Evolutionary conservation across 164 flowering plant species (phyloP).

Genomic region (Tetracentron sinense): DNA sequence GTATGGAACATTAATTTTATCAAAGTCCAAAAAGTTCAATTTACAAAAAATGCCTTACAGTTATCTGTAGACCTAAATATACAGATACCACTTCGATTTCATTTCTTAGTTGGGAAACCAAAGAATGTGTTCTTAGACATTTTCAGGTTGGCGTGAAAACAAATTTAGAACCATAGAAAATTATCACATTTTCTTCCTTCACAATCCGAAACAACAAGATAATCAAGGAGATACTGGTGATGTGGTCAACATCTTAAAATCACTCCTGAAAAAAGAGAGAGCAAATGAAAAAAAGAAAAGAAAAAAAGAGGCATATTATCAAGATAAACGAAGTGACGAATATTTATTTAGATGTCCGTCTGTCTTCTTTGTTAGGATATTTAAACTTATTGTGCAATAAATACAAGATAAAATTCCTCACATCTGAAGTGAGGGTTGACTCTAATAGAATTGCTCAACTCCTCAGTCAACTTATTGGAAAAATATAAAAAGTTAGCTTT

Average conservation of each 20-base stretch:
- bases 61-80: too few species aligned
- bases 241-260: constrained; percentile 12
- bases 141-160: too few species aligned
- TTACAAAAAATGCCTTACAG: too few species aligned
- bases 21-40: too few species aligned
- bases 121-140: too few species aligned
- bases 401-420: background rate
- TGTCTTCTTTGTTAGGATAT: background rate
- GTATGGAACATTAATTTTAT: too few species aligned
- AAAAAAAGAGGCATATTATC: background rate
- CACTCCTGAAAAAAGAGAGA: too few species aligned
- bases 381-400: too few species aligned
- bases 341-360: background rate
- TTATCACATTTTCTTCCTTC: background rate
- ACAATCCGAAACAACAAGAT: constrained; percentile 2
- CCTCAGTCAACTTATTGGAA: too few species aligned
- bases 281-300: constrained; percentile 1
- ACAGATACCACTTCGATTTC: too few species aligned
- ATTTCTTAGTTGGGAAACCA: background rate
- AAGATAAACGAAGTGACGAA: too few species aligned
- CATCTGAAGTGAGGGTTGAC: background rate
- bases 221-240: constrained; percentile 4
- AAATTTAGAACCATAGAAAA: background rate
- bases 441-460: background rate
- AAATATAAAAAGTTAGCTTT: too few species aligned